Base-by-base conservation (phyloP, 768 basidiomycete species). In the Tylopilus sp. region DNA sequence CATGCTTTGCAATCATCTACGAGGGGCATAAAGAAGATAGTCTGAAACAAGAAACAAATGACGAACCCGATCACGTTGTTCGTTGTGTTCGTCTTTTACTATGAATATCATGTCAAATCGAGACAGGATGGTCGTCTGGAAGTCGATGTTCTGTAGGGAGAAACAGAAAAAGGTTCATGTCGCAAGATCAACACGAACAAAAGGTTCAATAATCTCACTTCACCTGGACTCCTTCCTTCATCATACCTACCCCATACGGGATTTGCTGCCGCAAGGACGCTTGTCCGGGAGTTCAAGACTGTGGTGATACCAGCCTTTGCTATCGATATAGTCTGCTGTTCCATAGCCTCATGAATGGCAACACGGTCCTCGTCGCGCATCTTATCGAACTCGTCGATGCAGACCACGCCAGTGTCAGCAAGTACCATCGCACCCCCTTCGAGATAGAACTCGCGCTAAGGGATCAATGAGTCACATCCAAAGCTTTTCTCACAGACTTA, bases 31-130 rank as follows among this genome's bases (percentile, higher is more conserved):
- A 58, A 38, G 36, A 31, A n/a, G 34, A 31, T 53, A 14, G 12
- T n/a, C 26, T 13, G 12, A 9, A 33, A 8, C 41, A 33, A n/a
- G 19, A 47, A 52, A 3, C 26, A 36, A 44, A 48, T 8, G 26
- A 72, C 81, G 36, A 55, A 92, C 94, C 70, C 86, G 84, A 69
- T 99, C 97, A 44, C 97, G 82, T 36, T 78, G 76, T 69, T 98
- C 97, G 66, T 98, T 92, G 68, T 99, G 97, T 64, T 98, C 94
- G 63, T 99, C 97, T 68, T 90, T 92, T 55, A 99, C 89, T 59
- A 99, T 96, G 76, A 98, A 99, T 62, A 99, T 98, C 95, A 99
- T 96, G 68, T 99, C 97, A 71, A 99, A 99, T 52, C 97, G 89
- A 44, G 95, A 98, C 66, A 99, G 72, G 60, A 99, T 98, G 2